Conservation (phyloP, 164 flowering plant species). For the Platanus orientalis region DNA sequence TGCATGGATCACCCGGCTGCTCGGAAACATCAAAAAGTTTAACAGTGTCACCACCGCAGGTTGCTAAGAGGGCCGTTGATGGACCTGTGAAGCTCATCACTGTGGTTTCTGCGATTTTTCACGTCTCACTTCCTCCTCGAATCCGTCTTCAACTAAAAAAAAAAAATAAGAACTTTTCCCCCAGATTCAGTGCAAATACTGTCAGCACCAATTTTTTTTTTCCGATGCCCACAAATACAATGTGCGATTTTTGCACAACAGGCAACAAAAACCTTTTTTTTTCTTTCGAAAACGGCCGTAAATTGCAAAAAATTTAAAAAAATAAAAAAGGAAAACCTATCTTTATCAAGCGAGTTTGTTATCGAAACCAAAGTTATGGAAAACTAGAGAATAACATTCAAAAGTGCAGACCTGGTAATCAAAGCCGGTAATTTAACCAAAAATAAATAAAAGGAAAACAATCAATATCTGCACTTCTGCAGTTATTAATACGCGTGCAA, state of each 20-base stretch:
- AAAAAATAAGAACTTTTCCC: not conserved
- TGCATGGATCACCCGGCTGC: constrained; percentile 80
- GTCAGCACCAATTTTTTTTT: too few relatives aligned
- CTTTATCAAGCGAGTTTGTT: too few relatives aligned
- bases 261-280: not conserved
- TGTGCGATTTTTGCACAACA: too few relatives aligned
- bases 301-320: too few relatives aligned
- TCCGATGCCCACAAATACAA: too few relatives aligned
- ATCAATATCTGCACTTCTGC: not conserved
- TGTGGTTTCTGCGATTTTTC: not conserved
- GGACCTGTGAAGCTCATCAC: constrained; percentile 54
- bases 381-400: not conserved
- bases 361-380: too few relatives aligned
- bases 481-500: too few relatives aligned
- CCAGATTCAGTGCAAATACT: too few relatives aligned
- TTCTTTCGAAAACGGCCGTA: too few relatives aligned
- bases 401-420: not conserved
- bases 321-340: constrained; percentile 3
- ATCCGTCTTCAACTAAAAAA: too few relatives aligned
- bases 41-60: constrained; percentile 79
- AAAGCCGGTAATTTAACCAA: too few relatives aligned
- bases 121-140: not conserved
- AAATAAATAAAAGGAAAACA: too few relatives aligned
- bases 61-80: constrained; percentile 56
- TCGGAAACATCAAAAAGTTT: constrained; percentile 76